Evolutionary conservation across 1,284 basidiomycete genomes (phyloP), one percentile per base, ranked within the genome.

Genomic region (Tilletia indica): DNA sequence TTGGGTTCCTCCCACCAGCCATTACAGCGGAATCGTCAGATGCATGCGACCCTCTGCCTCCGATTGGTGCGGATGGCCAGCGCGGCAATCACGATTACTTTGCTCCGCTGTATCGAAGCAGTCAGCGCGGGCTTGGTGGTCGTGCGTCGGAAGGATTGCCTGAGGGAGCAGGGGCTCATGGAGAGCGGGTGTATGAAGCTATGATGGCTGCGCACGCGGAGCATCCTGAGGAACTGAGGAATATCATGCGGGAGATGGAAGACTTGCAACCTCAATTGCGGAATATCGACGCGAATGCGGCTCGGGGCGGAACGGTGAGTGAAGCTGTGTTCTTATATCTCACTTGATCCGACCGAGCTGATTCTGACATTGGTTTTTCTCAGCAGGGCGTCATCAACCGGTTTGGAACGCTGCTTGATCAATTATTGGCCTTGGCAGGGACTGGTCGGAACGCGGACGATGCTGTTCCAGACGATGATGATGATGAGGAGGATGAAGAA

Each of bases 41-140:
- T 12, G 72, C 79, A 5, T 81, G 74, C 42, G 82, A 84, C 64
- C 82, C 82, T n/a, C 71, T 84, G 4, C 81, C 82, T 2, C 82
- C 82, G 5, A 45, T 36, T 25, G 61, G n/a, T 16, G 68, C 66
- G 34, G 68, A 75, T n/a, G 71, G 49, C 5, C 68, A 72, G 21
- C 21, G 54, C 12, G 69, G 67, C 5, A 73, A 70, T 12, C 68
- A 38, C n/a, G 74, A 77, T 64, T 64, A 64, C 34, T 64, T 64
- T 38, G 31, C 61, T 12, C 61, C 61, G 36, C 61, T 64, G 3
- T 64, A 64, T 16, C 31, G 61, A 12, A 64, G 36, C 34, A 16
- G 38, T 34, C 38, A 48, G 39, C 34, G 61, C 16, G 48, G 61
- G 16, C 12, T n/a, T 0, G 68, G 68, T 4, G 68, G 48, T 1